phyloP scores from a whole-genome alignment of 805 yeast species.

The Candida fluviatilis region DNA sequence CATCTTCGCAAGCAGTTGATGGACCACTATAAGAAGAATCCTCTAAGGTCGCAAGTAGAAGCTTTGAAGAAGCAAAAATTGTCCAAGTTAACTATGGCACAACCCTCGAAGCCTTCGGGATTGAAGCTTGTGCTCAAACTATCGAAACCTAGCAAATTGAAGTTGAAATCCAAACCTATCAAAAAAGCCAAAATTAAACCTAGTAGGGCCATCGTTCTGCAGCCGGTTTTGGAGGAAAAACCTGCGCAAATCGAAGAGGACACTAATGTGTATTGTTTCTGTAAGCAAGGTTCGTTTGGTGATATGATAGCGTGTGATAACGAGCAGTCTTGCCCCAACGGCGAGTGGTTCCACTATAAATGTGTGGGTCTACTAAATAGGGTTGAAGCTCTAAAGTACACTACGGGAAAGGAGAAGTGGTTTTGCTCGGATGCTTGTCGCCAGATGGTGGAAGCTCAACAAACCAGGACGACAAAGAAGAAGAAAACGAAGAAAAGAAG shows the following conservation, averaged over 20 bases:
- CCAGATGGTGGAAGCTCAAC: conserved; percentile 8
- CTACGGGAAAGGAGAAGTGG: conserved; percentile 35
- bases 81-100: conserved; percentile 1
- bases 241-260: conserved; percentile 12
- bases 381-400: conserved; percentile 33
- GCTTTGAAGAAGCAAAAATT: conserved; percentile 28
- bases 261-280: conserved; percentile 65
- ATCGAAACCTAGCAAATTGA: conserved; percentile 6
- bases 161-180: conserved; percentile 4
- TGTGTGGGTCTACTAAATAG: conserved; percentile 38
- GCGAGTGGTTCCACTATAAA: conserved; percentile 45
- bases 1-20: conserved; percentile 26
- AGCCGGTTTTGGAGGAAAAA: conserved; percentile 1
- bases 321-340: conserved; percentile 35
- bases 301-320: conserved; percentile 97
- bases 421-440: conserved; percentile 35
- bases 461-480: conserved; percentile 5
- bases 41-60: conserved; percentile 35
- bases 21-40: conserved; percentile 31
- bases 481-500: conserved; percentile 13
- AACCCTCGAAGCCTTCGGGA: conserved; percentile 7
- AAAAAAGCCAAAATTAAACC: conserved; percentile 1
- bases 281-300: conserved; percentile 92
- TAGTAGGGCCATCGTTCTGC: background rate
- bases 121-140: conserved; percentile 14